Evolutionary conservation across 2,329 filamentous ascomycete species (phyloP).

Genomic region (Apiospora arundinis): DNA sequence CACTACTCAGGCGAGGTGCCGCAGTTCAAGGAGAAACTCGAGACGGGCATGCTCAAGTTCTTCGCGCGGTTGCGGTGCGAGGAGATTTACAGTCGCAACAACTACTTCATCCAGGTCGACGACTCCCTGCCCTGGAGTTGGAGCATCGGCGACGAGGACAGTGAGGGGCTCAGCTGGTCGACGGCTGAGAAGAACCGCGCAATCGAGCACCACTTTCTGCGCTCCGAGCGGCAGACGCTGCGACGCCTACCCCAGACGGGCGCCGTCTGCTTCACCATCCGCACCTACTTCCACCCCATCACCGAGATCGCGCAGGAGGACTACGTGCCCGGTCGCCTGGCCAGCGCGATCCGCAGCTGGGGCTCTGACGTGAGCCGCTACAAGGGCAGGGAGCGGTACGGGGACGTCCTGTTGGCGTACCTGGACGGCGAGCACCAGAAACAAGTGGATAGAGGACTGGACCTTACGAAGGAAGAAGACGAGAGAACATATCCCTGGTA

Average conservation of each 20-base stretch:
- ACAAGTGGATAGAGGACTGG: constrained; percentile 72
- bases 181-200: constrained; percentile 77
- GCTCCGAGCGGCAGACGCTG: constrained; percentile 76
- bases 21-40: constrained; percentile 43
- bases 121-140: constrained; percentile 76
- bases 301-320: constrained; percentile 72
- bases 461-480: constrained; percentile 66
- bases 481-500: constrained; percentile 66
- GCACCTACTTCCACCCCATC: constrained; percentile 80
- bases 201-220: constrained; percentile 76
- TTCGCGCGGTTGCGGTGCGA: constrained; percentile 75
- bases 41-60: constrained; percentile 57
- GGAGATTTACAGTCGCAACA: constrained; percentile 69
- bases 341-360: constrained; percentile 82
- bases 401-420: constrained; percentile 75
- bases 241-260: constrained; percentile 65
- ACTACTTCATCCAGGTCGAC: constrained; percentile 90
- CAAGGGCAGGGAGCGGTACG: constrained; percentile 79
- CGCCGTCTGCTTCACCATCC: constrained; percentile 74
- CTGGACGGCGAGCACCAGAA: constrained; percentile 76
- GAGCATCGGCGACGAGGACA: constrained; percentile 78
- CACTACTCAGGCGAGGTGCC: constrained; percentile 77
- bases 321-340: constrained; percentile 79
- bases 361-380: constrained; percentile 77
- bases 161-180: constrained; percentile 69